These are phyloP conservation scores for Musa schizocarpa DNA, from an alignment of 176 grass and related monocot genomes.

Conservation along the genomic window DNA sequence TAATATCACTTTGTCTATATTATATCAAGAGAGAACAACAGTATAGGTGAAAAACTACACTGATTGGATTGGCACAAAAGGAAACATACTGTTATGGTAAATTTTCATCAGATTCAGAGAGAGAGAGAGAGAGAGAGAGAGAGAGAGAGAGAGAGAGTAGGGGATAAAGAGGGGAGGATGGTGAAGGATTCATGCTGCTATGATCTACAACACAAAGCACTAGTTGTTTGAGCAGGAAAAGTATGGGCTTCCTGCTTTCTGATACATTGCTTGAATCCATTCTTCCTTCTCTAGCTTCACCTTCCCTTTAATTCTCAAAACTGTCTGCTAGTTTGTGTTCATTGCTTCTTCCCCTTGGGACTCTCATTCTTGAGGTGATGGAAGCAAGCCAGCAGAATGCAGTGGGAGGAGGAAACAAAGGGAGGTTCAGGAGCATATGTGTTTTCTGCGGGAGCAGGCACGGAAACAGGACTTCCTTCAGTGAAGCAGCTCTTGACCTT, in stretches of 20 bases:
- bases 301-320: not conserved
- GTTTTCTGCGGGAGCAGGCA: constrained; percentile 12
- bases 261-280: not conserved
- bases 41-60: not conserved
- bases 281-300: not conserved
- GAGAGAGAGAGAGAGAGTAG: not conserved
- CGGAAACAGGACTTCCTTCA: constrained; percentile 9
- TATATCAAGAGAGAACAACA: not conserved
- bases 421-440: constrained; percentile 6
- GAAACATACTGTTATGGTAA: not conserved
- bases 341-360: too few species aligned
- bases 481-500: constrained; percentile 7
- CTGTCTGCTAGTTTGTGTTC: not conserved
- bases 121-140: not conserved
- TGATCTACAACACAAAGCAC: not conserved
- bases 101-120: not conserved
- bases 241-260: not conserved
- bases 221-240: not conserved
- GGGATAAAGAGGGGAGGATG: not conserved
- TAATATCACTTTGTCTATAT: too few species aligned
- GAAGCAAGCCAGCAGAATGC: not conserved
- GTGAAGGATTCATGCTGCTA: not conserved
- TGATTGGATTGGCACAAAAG: not conserved
- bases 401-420: not conserved
- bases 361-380: not conserved